A percentile compares a stretch with the other conserved stretches of the same genome.
Conservation (phyloP, 768 basidiomycete species). For the Podaxis pistillaris region DNA sequence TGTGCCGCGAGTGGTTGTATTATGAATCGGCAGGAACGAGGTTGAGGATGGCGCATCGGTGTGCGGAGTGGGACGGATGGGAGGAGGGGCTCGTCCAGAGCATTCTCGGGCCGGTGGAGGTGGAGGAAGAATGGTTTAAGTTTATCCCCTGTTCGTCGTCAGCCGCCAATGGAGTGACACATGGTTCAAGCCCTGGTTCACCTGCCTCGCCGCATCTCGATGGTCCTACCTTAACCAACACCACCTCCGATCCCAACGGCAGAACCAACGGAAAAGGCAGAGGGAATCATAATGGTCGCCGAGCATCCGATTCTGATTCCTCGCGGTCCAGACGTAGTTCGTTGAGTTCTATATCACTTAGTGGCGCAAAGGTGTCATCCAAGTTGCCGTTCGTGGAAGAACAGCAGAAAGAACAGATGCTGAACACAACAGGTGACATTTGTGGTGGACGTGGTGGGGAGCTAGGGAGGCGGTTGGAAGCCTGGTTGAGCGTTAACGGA, state of each 20-base stretch:
- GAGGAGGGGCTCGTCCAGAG: conserved; percentile 79
- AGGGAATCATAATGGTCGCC: neutral
- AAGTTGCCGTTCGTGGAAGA: conserved; percentile 57
- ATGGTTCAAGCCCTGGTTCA: conserved; percentile 21
- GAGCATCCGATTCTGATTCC: conserved; percentile 2
- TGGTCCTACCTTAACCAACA: neutral
- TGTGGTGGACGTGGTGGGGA: conserved; percentile 82
- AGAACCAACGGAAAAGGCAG: neutral
- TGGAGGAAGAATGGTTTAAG: conserved; percentile 71
- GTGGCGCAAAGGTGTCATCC: conserved; percentile 31
- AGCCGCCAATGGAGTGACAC: conserved; percentile 12
- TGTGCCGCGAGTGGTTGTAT: conserved; percentile 71
- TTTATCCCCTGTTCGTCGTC: conserved; percentile 1
- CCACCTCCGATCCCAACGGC: neutral
- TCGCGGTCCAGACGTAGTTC: conserved; percentile 10
- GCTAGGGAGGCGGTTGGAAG: conserved; percentile 71
- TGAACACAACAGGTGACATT: conserved; percentile 70
- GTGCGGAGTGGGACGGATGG: conserved; percentile 89
- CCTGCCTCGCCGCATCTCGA: conserved; percentile 17
- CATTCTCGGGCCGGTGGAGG: conserved; percentile 71
- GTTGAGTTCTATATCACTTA: conserved; percentile 2
- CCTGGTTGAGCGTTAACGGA: conserved; percentile 58
- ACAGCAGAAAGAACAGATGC: conserved; percentile 65
- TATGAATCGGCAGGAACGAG: conserved; percentile 65
- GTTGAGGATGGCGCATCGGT: conserved; percentile 75